Evolutionary conservation across 305 asterid species (phyloP), one percentile per base, ranked within the genome.

Genomic region (Salvia sclarea): DNA sequence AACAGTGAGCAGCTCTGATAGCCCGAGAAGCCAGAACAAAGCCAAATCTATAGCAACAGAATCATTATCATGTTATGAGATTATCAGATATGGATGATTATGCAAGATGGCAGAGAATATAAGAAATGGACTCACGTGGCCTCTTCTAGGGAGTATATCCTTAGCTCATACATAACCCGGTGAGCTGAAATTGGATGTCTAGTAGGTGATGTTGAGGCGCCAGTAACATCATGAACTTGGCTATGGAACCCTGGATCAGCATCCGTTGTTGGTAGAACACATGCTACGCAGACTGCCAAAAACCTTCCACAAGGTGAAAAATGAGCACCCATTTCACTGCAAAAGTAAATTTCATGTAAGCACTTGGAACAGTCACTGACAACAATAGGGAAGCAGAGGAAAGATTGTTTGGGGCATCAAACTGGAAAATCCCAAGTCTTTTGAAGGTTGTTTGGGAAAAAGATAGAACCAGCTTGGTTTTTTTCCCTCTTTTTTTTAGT

Each of bases 241-340:
- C 91, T 85, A 28, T 81, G 91, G 62, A 82, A 83, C 76, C 96
- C 89, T 44, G 86, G 81, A 69, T 89, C 97, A 78, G 85, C 79
- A 35, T 94, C 98, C 75, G 80, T 76, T 77, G 79, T 80, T 33
- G 96, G 96, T 68, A 79, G 79, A 75, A 91, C 83, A 72, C 99
- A 94, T 64, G 97, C 98, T 48, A 94, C 99, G 78, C 99, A 94
- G 72, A 85, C 96, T 7, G 96, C 99, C 84, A 94, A 83, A 82
- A 83, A 91, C 75, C 97, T 88, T 67, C 99, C 99, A 75, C 98
- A 89, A 20, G 99, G 97, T 69, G 99, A 94, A 87, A 94, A 89
- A 76, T 94, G 99, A 61, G 99, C 95, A 38, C 98, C 99, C 96
- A 91, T 94, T 83, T 94, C 99, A 86, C 99, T 94, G 79, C 61